Conservation (phyloP, 805 yeast genomes). For the Sugiyamaella qingdaonensis region DNA sequence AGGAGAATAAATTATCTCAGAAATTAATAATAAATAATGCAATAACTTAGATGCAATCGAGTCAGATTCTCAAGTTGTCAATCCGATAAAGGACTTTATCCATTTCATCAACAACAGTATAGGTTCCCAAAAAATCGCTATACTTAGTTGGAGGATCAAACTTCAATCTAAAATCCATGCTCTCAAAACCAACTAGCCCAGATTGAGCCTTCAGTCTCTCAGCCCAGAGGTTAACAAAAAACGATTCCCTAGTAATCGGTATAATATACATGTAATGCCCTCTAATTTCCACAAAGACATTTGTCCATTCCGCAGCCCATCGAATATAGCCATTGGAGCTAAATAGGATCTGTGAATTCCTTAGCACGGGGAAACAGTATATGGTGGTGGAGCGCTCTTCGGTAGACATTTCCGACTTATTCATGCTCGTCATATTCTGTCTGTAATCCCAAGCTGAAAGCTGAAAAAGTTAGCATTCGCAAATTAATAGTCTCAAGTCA, state of each 20-base stretch:
- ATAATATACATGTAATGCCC: background rate
- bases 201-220: background rate
- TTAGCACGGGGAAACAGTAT: too few species aligned
- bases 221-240: background rate
- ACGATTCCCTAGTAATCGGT: background rate
- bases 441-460: background rate
- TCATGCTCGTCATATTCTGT: background rate
- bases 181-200: background rate
- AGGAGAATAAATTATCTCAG: too few species aligned
- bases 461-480: background rate
- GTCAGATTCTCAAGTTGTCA: background rate
- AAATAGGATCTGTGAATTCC: background rate
- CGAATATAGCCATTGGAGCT: background rate
- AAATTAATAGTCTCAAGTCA: background rate
- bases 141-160: background rate
- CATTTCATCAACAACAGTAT: background rate
- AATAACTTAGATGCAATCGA: background rate
- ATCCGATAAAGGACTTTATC: background rate
- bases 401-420: too few species aligned
- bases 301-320: background rate
- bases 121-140: background rate
- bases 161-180: background rate
- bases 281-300: background rate
- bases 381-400: too few species aligned
- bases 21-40: background rate